phyloP scores from a whole-genome alignment of 129 eudicot species.

The Glebionis coronaria region DNA sequence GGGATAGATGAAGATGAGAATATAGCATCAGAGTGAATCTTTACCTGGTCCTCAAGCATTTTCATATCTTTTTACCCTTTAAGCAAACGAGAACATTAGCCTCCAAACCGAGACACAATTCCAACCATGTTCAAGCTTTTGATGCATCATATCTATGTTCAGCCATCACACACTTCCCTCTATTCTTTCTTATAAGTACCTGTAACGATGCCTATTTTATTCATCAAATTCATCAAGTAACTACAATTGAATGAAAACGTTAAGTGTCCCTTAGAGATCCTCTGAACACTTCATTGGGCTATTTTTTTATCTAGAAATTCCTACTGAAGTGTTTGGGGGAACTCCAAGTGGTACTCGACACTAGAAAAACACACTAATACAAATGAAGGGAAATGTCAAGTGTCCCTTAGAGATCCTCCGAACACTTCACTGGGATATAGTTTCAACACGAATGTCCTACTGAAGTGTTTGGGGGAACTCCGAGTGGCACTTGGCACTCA shows the following conservation, averaged over 20 bases:
- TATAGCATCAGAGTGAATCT: not conserved
- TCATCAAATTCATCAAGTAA: too few relatives aligned
- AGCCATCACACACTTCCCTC: not conserved
- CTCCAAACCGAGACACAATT: conserved; percentile 2
- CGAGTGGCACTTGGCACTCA: too few relatives aligned
- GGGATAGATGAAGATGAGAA: conserved; percentile 18
- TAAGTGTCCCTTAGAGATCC: too few relatives aligned
- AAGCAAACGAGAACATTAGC: not conserved
- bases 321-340: too few relatives aligned
- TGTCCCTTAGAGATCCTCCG: not conserved
- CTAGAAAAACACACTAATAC: too few relatives aligned
- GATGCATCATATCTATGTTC: not conserved
- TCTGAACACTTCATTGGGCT: too few relatives aligned
- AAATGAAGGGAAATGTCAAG: not conserved
- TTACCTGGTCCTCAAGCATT: not conserved
- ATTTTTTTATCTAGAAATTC: too few relatives aligned
- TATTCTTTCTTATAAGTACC: not conserved
- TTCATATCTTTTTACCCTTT: conserved; percentile 4
- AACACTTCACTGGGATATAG: too few relatives aligned
- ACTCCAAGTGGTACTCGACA: too few relatives aligned
- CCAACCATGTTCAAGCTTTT: conserved; percentile 15
- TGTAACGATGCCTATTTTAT: too few relatives aligned
- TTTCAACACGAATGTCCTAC: too few relatives aligned
- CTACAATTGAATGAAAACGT: not conserved
- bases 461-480: too few relatives aligned